phyloP scores from a whole-genome alignment of 78 protist species.

The Capsaspora owczarzaki region DNA sequence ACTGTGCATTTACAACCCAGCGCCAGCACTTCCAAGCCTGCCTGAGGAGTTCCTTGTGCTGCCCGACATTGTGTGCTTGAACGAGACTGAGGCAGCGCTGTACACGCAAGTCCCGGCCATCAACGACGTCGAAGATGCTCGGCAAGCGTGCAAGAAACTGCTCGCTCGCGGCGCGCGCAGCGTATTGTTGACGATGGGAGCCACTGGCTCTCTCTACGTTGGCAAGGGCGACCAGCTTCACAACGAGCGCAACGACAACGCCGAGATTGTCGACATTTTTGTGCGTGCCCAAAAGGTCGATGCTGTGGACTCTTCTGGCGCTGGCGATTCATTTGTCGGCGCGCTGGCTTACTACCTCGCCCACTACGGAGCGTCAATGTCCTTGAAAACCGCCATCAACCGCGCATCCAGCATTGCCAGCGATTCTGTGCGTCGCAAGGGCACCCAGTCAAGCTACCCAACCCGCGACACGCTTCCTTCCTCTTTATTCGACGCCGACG shows the following conservation, averaged over 20 bases:
- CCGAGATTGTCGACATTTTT: not conserved
- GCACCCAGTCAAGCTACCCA: not conserved
- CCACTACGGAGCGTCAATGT: not conserved
- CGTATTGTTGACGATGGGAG: not conserved
- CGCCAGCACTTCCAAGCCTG: not conserved
- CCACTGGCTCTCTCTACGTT: not conserved
- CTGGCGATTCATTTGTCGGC: slow-evolving; percentile 41
- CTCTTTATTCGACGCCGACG: too few relatives aligned
- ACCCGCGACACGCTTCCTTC: not conserved
- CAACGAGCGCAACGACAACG: not conserved
- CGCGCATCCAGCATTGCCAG: not conserved
- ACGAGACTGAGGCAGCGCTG: not conserved
- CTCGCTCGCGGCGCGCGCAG: not conserved
- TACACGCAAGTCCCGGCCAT: not conserved
- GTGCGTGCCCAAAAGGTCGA: not conserved
- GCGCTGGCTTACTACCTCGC: not conserved
- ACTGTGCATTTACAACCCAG: not conserved
- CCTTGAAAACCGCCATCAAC: not conserved
- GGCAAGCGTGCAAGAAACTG: not conserved
- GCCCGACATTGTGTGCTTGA: not conserved
- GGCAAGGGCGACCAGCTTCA: not conserved
- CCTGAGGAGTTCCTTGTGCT: not conserved
- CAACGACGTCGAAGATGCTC: not conserved
- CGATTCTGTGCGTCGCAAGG: not conserved
- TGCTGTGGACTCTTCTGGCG: slow-evolving; percentile 43